A percentile compares a stretch with the other conserved stretches of the same genome.
phyloP scores from a whole-genome alignment of 371 early-diverging fungal species.

The Sporodiniella umbellata region DNA sequence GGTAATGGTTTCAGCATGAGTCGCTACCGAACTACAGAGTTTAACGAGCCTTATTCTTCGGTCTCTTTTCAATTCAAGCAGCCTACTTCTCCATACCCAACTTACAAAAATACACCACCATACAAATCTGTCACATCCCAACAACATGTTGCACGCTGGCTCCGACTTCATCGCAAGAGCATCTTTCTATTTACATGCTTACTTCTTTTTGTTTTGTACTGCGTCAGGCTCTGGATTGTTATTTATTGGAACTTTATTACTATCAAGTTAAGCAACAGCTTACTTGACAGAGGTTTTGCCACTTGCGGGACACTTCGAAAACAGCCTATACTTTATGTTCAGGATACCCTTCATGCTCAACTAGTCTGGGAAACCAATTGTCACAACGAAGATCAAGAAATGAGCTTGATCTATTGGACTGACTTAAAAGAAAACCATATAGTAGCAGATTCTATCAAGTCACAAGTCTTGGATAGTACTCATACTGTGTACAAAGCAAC shows the following conservation, averaged over 20 bases:
- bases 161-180: constrained; percentile 36
- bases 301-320: constrained; percentile 53
- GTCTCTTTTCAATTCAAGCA: constrained; percentile 46
- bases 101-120: constrained; percentile 1
- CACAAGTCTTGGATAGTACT: constrained; percentile 34
- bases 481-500: constrained; percentile 55
- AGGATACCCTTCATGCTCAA: constrained; percentile 48
- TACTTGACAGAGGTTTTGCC: constrained; percentile 51
- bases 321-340: constrained; percentile 53
- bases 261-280: constrained; percentile 51
- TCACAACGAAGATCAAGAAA: constrained; percentile 32
- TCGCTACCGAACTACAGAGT: constrained; percentile 11
- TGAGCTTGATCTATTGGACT: constrained; percentile 33
- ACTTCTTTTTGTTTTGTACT: constrained; percentile 27
- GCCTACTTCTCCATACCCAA: constrained; percentile 42
- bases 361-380: constrained; percentile 66
- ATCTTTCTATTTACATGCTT: constrained; percentile 17
- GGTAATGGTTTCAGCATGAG: constrained; percentile 1
- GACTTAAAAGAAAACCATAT: constrained; percentile 1
- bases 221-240: constrained; percentile 31
- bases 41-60: constrained; percentile 44
- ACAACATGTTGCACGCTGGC: constrained; percentile 20
- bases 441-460: constrained; percentile 13
- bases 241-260: constrained; percentile 34
- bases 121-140: constrained; percentile 3